Conservation (phyloP, 345 rosid species). For the Aurinia saxatilis region DNA sequence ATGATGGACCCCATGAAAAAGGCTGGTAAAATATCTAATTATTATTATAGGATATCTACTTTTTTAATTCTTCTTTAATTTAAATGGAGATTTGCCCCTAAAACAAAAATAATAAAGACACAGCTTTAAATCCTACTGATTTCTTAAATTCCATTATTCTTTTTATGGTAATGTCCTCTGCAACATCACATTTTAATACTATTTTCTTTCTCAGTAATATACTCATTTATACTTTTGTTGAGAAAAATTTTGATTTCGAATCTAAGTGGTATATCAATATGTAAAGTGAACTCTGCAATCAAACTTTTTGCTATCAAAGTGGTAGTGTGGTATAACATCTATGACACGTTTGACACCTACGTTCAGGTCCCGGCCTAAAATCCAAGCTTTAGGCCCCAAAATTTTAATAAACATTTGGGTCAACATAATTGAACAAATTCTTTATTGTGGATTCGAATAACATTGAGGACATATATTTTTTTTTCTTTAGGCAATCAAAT, state of each 20-base stretch:
- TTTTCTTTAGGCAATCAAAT: too few species aligned
- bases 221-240: neutral
- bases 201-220: too few species aligned
- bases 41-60: neutral
- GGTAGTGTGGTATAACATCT: too few species aligned
- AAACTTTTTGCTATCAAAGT: too few species aligned
- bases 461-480: too few species aligned
- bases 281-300: neutral
- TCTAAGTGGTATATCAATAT: neutral
- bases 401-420: too few species aligned
- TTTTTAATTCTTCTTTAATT: slow-evolving; percentile 20
- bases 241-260: neutral
- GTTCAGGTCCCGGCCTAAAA: too few species aligned
- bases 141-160: neutral
- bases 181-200: neutral
- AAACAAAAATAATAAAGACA: neutral
- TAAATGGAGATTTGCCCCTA: slow-evolving; percentile 17
- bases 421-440: too few species aligned
- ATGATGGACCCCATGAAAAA: slow-evolving; percentile 28
- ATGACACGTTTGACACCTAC: neutral
- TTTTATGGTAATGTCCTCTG: neutral
- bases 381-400: too few species aligned
- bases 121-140: neutral
- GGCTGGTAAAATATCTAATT: slow-evolving; percentile 17
- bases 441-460: too few species aligned